Evolutionary conservation across 805 yeast genomes (phyloP).

Genomic region (Torulaspora gathmanii): DNA sequence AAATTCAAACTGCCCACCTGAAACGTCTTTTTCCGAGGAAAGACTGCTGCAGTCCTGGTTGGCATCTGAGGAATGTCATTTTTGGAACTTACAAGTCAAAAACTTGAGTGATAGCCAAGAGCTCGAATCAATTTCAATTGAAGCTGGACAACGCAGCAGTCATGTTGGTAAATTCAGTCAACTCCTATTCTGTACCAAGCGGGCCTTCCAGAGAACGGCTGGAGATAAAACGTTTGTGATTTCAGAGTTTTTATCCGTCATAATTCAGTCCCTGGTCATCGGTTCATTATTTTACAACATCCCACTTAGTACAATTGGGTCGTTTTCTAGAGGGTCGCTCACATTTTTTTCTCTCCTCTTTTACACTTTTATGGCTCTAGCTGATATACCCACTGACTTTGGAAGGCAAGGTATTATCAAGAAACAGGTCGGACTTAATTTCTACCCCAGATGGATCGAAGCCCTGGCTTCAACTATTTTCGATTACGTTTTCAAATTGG

Average conservation of each 20-base stretch:
- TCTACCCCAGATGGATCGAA: slow-evolving; percentile 64
- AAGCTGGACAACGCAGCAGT: slow-evolving; percentile 38
- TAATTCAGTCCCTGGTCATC: slow-evolving; percentile 40
- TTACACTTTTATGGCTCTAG: slow-evolving; percentile 56
- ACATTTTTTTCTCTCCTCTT: slow-evolving; percentile 48
- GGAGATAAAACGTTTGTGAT: slow-evolving; percentile 45
- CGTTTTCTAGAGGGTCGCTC: slow-evolving; percentile 50
- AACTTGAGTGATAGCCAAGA: slow-evolving; percentile 3
- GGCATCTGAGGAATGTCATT: slow-evolving; percentile 25
- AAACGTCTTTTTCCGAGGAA: slow-evolving; percentile 41
- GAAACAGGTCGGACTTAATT: slow-evolving; percentile 61
- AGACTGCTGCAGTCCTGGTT: slow-evolving; percentile 42
- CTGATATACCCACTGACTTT: slow-evolving; percentile 48
- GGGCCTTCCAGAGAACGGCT: slow-evolving; percentile 43
- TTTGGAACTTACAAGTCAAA: slow-evolving; percentile 9
- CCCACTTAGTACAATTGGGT: slow-evolving; percentile 42
- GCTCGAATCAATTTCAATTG: slow-evolving; percentile 21
- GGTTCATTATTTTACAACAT: slow-evolving; percentile 50
- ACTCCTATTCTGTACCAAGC: slow-evolving; percentile 40
- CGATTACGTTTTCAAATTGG: slow-evolving; percentile 54
- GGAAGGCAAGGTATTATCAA: slow-evolving; percentile 50
- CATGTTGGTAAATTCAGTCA: slow-evolving; percentile 37
- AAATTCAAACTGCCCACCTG: slow-evolving; percentile 27
- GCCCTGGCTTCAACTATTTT: slow-evolving; percentile 55
- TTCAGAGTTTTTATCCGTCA: slow-evolving; percentile 41